Percentiles rank a stretch among this genome's conserved stretches.
Evolutionary conservation across 495 filamentous ascomycete species (phyloP).

Genomic region (Aspergillus avenaceus): DNA sequence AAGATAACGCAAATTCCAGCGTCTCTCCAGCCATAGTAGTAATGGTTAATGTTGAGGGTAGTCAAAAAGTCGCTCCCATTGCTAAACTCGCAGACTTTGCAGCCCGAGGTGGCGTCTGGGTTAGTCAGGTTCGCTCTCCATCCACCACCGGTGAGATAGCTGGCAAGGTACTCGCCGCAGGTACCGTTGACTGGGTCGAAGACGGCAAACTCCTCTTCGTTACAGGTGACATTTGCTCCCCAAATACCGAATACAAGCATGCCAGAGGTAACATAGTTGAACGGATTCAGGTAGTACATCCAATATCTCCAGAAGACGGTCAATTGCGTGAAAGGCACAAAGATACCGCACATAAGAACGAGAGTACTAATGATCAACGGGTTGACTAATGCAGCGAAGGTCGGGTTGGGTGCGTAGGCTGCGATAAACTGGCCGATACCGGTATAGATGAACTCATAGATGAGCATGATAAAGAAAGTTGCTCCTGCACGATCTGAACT

Average conservation of each 20-base stretch:
- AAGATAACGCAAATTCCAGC: constrained; percentile 28
- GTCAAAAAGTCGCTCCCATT: constrained; percentile 15
- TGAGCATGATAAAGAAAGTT: constrained; percentile 52
- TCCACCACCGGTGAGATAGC: constrained; percentile 35
- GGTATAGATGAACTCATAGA: constrained; percentile 52
- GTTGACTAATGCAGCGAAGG: constrained; percentile 50
- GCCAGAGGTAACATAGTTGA: constrained; percentile 53
- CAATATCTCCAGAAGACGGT: constrained; percentile 62
- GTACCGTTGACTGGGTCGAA: constrained; percentile 44
- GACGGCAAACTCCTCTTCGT: constrained; percentile 43
- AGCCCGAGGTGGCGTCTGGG: constrained; percentile 40
- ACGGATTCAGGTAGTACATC: constrained; percentile 66
- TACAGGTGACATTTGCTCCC: constrained; percentile 47
- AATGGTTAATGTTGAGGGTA: constrained; percentile 14
- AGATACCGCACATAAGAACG: constrained; percentile 48
- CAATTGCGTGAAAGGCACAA: constrained; percentile 40
- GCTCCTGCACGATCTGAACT: constrained; percentile 44
- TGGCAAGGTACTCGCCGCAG: constrained; percentile 47
- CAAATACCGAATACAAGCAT: constrained; percentile 50
- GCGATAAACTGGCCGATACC: constrained; percentile 61
- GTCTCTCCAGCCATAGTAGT: constrained; percentile 18
- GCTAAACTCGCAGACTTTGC: constrained; percentile 46
- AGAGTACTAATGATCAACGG: constrained; percentile 55
- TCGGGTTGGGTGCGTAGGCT: constrained; percentile 54
- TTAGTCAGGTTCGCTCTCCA: constrained; percentile 43